Percentiles rank a stretch among this genome's conserved stretches.
Evolutionary conservation across 1,139 yeast species (phyloP).

Genomic region (Groenewaldozyma auringiensis): DNA sequence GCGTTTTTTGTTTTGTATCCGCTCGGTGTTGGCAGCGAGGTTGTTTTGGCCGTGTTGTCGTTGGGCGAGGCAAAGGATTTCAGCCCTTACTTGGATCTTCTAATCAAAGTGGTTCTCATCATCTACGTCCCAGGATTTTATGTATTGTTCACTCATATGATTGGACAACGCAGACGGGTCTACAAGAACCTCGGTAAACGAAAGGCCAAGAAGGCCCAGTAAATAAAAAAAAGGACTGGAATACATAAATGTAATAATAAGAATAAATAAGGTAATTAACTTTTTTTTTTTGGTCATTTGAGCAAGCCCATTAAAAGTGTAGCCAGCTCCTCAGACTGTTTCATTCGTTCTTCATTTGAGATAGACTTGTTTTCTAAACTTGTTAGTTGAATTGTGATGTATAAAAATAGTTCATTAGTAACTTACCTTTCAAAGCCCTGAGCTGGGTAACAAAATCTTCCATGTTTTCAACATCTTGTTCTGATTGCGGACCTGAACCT

Average conservation of each 20-base stretch:
- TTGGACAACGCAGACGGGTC: slow-evolving; percentile 56
- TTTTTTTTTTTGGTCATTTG: slow-evolving; percentile 4
- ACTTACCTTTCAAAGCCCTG: slow-evolving; percentile 16
- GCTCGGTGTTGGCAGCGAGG: slow-evolving; percentile 81
- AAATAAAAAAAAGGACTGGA: too few species aligned
- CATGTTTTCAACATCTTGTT: slow-evolving; percentile 21
- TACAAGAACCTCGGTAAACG: slow-evolving; percentile 28
- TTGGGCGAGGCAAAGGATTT: slow-evolving; percentile 52
- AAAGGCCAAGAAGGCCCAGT: slow-evolving; percentile 17
- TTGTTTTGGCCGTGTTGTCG: slow-evolving; percentile 59
- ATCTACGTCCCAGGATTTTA: slow-evolving; percentile 84
- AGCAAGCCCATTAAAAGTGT: slow-evolving; percentile 20
- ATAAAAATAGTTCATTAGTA: too few species aligned
- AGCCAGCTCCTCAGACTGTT: slow-evolving; percentile 25
- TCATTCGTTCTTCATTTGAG: slow-evolving; percentile 21
- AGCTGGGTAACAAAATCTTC: slow-evolving; percentile 22
- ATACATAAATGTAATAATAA: too few species aligned
- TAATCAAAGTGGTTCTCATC: slow-evolving; percentile 50
- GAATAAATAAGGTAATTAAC: not conserved
- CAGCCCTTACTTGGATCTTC: slow-evolving; percentile 48
- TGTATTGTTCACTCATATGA: slow-evolving; percentile 78
- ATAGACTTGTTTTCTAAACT: slow-evolving; percentile 15
- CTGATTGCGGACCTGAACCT: slow-evolving; percentile 8
- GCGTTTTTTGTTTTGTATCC: slow-evolving; percentile 82
- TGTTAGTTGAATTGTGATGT: too few species aligned